Conservation (phyloP, 345 rosid genomes). For the Brassica juncea region DNA sequence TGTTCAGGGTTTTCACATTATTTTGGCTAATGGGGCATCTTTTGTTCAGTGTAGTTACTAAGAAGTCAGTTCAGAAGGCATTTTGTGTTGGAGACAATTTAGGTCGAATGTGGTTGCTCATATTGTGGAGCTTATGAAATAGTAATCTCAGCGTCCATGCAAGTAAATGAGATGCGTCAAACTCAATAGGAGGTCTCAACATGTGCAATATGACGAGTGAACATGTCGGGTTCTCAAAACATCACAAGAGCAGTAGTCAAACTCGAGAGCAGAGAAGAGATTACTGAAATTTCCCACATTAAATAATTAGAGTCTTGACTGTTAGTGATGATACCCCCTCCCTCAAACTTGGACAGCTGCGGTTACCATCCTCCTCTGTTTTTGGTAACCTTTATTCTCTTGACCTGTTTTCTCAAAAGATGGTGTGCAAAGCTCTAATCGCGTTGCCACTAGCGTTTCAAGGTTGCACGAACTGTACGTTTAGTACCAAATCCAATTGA, state of each 20-base stretch:
- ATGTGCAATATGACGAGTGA: too few relatives aligned
- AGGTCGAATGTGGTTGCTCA: neutral
- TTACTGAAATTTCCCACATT: too few relatives aligned
- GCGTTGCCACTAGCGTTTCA: conserved; percentile 85
- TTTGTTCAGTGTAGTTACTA: too few relatives aligned
- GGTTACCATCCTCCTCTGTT: conserved; percentile 70
- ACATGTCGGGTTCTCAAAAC: too few relatives aligned
- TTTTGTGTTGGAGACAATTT: too few relatives aligned
- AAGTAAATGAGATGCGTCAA: neutral
- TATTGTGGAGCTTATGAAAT: neutral
- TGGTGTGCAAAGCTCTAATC: conserved; percentile 84
- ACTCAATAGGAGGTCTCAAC: neutral
- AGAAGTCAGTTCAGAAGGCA: too few relatives aligned
- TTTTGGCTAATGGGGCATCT: too few relatives aligned
- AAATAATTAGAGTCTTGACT: too few relatives aligned
- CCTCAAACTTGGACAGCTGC: conserved; percentile 27
- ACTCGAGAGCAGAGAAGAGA: too few relatives aligned
- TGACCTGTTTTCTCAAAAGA: conserved; percentile 63
- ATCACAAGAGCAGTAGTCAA: too few relatives aligned
- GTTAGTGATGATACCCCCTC: too few relatives aligned
- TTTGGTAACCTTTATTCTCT: conserved; percentile 62
- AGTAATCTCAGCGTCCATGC: neutral
- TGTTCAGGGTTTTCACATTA: too few relatives aligned
- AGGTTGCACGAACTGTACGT: conserved; percentile 97
- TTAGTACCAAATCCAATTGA: neutral